These are phyloP conservation scores for Cryptococcus sp. DNA, from an alignment of 1,284 basidiomycete genomes.

Conservation along the genomic window DNA sequence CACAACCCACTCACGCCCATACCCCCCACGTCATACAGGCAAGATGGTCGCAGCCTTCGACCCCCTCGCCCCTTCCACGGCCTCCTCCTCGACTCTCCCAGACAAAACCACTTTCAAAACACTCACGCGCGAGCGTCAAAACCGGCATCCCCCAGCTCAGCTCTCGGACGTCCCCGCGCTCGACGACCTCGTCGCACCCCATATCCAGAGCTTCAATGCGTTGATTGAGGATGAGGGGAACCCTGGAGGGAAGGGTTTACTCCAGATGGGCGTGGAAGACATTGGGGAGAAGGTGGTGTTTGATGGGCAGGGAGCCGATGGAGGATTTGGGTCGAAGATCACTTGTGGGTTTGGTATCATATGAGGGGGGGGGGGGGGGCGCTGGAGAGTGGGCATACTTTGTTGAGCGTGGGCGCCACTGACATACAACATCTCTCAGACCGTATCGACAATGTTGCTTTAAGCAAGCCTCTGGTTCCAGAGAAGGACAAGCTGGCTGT, in stretches of 20 bases:
- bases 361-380: no score
- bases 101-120: slow-evolving; percentile 67
- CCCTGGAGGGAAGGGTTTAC: slow-evolving; percentile 62
- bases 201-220: slow-evolving; percentile 95
- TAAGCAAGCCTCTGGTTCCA: slow-evolving; percentile 81
- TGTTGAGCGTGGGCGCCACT: no score
- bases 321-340: slow-evolving; percentile 74
- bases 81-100: slow-evolving; percentile 22
- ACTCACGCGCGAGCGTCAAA: slow-evolving; percentile 73
- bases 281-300: slow-evolving; percentile 89
- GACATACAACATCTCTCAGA: no score
- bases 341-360: slow-evolving; percentile 58
- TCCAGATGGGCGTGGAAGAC: slow-evolving; percentile 76
- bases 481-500: slow-evolving; percentile 74
- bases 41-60: slow-evolving; percentile 31
- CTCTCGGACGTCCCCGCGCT: slow-evolving; percentile 74
- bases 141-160: slow-evolving; percentile 70
- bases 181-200: slow-evolving; percentile 89
- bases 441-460: slow-evolving; percentile 81
- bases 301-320: slow-evolving; percentile 61
- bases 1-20: no score
- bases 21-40: no score
- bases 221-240: slow-evolving; percentile 79
- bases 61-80: slow-evolving; percentile 39
- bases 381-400: no score